These are phyloP conservation scores for Bolboschoenus planiculmis DNA, from an alignment of 176 grass and related monocot genomes.

Conservation along the genomic window DNA sequence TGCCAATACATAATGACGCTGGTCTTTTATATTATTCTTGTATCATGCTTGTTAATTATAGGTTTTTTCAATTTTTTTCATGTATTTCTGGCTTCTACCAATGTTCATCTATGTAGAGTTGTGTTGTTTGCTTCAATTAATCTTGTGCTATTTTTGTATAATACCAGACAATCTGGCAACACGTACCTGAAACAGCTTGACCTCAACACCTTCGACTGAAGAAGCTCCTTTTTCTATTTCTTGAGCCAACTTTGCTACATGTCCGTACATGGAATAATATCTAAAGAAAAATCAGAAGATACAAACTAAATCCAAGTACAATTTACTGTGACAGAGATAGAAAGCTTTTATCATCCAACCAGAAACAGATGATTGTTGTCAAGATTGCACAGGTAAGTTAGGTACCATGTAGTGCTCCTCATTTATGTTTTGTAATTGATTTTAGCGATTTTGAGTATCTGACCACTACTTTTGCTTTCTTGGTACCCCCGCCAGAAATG, in stretches of 20 bases:
- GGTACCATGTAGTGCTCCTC: background rate
- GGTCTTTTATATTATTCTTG: background rate
- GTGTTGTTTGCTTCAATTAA: background rate
- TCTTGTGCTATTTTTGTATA: background rate
- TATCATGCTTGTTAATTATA: background rate
- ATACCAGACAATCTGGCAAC: background rate
- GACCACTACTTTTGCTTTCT: background rate
- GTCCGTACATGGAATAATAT: conserved; percentile 77
- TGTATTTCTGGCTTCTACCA: background rate
- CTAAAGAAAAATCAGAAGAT: conserved; percentile 28
- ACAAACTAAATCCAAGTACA: background rate
- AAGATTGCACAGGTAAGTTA: background rate
- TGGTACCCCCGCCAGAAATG: background rate
- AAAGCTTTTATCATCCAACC: background rate
- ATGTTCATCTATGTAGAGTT: background rate
- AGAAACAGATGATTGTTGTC: background rate
- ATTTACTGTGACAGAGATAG: background rate
- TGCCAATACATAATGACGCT: background rate
- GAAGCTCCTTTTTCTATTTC: conserved; percentile 60
- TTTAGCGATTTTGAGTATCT: background rate
- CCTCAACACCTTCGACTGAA: conserved; percentile 48
- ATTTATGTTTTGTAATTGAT: background rate
- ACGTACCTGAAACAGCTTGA: conserved; percentile 57
- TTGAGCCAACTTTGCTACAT: conserved; percentile 63
- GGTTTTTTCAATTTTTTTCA: background rate